These are phyloP conservation scores for Gastrodia elata DNA, from an alignment of 106 monocot genomes.

Conservation along the genomic window DNA sequence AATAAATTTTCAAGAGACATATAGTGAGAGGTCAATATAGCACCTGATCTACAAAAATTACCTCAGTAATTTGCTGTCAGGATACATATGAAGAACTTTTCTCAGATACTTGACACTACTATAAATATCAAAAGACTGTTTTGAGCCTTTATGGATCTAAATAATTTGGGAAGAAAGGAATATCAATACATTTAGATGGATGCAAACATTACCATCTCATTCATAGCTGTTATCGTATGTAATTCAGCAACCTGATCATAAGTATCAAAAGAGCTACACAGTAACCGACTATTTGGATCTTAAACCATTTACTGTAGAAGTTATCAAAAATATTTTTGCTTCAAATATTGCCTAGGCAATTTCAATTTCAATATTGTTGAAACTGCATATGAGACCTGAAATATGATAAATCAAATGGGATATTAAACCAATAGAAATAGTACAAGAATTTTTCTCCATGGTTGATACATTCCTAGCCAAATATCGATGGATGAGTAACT, in stretches of 20 bases:
- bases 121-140: slow-evolving; percentile 27
- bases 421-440: slow-evolving; percentile 50
- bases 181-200: background rate
- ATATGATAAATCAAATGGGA: slow-evolving; percentile 66
- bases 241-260: slow-evolving; percentile 41
- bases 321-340: slow-evolving; percentile 41
- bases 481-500: slow-evolving; percentile 9
- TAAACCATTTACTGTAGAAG: slow-evolving; percentile 56
- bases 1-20: background rate
- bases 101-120: slow-evolving; percentile 46
- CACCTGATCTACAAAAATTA: slow-evolving; percentile 11
- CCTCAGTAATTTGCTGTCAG: slow-evolving; percentile 75
- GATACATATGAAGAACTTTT: slow-evolving; percentile 71
- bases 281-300: slow-evolving; percentile 34
- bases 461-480: slow-evolving; percentile 40
- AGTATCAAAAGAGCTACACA: slow-evolving; percentile 18
- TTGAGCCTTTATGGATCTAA: slow-evolving; percentile 35
- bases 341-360: slow-evolving; percentile 42
- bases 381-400: slow-evolving; percentile 37
- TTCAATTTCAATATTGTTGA: slow-evolving; percentile 34
- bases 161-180: slow-evolving; percentile 13
- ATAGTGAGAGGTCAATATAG: background rate
- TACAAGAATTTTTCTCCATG: slow-evolving; percentile 39
- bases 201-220: slow-evolving; percentile 52
- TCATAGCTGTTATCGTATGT: slow-evolving; percentile 47